A percentile compares a stretch with the other conserved stretches of the same genome.
phyloP scores from a whole-genome alignment of 1,139 yeast species.

The Eremothecium coryli region DNA sequence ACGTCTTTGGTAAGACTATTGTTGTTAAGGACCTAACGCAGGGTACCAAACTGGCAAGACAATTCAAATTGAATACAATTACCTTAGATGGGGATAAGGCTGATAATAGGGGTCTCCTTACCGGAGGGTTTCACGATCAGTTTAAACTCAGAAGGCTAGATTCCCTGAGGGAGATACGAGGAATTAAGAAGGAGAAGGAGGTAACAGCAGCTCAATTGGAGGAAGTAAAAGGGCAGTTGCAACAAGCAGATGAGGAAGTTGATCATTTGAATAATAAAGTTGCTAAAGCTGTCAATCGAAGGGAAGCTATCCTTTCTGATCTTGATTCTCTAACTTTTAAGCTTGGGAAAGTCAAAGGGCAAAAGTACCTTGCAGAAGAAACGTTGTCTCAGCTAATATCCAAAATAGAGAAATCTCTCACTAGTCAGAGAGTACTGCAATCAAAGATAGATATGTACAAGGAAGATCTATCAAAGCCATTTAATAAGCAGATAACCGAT shows the following conservation, averaged over 20 bases:
- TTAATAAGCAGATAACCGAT: slow-evolving; percentile 43
- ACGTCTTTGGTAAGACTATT: slow-evolving; percentile 72
- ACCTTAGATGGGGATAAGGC: slow-evolving; percentile 90
- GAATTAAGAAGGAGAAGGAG: slow-evolving; percentile 41
- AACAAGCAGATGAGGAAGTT: slow-evolving; percentile 37
- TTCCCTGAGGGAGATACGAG: slow-evolving; percentile 48
- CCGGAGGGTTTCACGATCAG: slow-evolving; percentile 82
- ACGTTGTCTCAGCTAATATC: slow-evolving; percentile 32
- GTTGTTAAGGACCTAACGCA: slow-evolving; percentile 62
- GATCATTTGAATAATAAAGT: slow-evolving; percentile 41
- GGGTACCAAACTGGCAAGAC: slow-evolving; percentile 62
- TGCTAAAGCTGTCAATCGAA: slow-evolving; percentile 36
- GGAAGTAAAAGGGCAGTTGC: slow-evolving; percentile 32
- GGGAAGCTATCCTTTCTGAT: slow-evolving; percentile 35
- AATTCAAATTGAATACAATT: slow-evolving; percentile 60
- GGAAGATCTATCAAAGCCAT: slow-evolving; percentile 46
- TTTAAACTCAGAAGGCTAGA: slow-evolving; percentile 55
- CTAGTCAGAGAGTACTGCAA: slow-evolving; percentile 21
- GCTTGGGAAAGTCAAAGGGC: slow-evolving; percentile 36
- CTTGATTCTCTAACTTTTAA: slow-evolving; percentile 29
- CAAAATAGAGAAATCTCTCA: slow-evolving; percentile 24
- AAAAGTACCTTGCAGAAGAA: slow-evolving; percentile 38
- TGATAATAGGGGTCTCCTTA: slow-evolving; percentile 70
- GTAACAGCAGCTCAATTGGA: slow-evolving; percentile 35
- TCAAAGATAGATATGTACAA: slow-evolving; percentile 36